These are phyloP conservation scores for Penicillium canariense DNA, from an alignment of 495 filamentous ascomycete genomes.

Conservation along the genomic window DNA sequence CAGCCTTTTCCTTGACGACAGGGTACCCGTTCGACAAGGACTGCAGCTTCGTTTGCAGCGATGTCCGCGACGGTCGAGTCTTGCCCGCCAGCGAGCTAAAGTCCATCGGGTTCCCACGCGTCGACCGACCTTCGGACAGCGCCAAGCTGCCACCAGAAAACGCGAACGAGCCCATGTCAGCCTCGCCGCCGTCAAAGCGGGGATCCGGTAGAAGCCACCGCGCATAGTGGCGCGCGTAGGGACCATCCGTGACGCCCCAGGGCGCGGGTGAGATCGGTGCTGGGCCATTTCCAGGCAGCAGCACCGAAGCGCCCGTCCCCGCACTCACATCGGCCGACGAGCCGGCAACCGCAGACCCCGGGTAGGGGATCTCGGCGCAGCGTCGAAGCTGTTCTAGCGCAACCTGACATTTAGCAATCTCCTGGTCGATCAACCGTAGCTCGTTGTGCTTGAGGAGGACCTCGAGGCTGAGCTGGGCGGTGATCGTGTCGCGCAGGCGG, in stretches of 20 bases:
- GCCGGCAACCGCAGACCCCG: constrained; percentile 61
- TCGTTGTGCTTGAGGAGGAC: constrained; percentile 94
- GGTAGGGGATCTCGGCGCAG: constrained; percentile 86
- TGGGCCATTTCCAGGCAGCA: constrained; percentile 53
- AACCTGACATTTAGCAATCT: constrained; percentile 92
- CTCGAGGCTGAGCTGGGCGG: constrained; percentile 84
- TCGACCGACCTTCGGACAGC: constrained; percentile 61
- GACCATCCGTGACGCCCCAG: constrained; percentile 86
- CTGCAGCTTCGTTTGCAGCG: constrained; percentile 60
- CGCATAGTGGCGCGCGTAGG: constrained; percentile 90
- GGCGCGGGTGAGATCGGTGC: constrained; percentile 68
- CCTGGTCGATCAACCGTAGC: constrained; percentile 89
- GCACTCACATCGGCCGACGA: constrained; percentile 62
- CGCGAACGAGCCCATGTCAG: constrained; percentile 31
- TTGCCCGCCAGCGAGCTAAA: constrained; percentile 52
- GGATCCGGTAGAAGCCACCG: constrained; percentile 91
- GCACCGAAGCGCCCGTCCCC: constrained; percentile 67
- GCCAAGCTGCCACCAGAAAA: constrained; percentile 33
- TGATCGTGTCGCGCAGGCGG: constrained; percentile 66
- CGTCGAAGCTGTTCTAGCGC: constrained; percentile 93
- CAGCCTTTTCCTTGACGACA: constrained; percentile 62
- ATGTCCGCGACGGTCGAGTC: constrained; percentile 60
- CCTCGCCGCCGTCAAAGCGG: constrained; percentile 70
- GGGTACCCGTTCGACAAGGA: constrained; percentile 71
- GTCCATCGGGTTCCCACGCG: constrained; percentile 69